Evolutionary conservation across 495 filamentous ascomycete species (phyloP).

Genomic region (Trichoderma gamsii): DNA sequence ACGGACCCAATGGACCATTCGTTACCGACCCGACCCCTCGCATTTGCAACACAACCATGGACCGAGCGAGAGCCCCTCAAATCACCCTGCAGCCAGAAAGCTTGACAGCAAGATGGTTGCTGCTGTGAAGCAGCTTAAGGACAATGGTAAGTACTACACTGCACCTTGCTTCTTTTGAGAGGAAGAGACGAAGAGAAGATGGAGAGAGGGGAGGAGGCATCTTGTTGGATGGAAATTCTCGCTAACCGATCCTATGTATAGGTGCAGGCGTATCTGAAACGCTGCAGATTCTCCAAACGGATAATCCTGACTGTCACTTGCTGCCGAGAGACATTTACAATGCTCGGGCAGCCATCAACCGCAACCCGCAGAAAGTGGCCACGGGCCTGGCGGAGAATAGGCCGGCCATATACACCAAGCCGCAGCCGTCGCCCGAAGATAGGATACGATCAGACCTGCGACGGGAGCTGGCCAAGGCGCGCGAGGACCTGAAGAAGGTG

Average conservation of each 20-base stretch:
- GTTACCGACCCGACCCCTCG: slow-evolving; percentile 44
- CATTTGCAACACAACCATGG: slow-evolving; percentile 51
- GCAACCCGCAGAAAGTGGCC: slow-evolving; percentile 50
- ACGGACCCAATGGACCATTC: slow-evolving; percentile 50
- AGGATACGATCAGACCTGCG: slow-evolving; percentile 49
- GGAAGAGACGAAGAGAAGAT: slow-evolving; percentile 38
- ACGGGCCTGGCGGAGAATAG: slow-evolving; percentile 45
- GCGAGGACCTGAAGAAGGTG: slow-evolving; percentile 43
- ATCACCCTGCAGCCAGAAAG: slow-evolving; percentile 51
- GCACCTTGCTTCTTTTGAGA: not conserved
- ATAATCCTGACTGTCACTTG: slow-evolving; percentile 47
- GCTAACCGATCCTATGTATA: slow-evolving; percentile 38
- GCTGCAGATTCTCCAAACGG: slow-evolving; percentile 49
- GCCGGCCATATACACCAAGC: slow-evolving; percentile 52
- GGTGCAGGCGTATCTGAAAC: slow-evolving; percentile 51
- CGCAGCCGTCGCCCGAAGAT: slow-evolving; percentile 49
- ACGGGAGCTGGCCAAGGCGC: slow-evolving; percentile 42
- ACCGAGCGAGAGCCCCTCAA: slow-evolving; percentile 49
- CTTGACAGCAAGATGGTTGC: slow-evolving; percentile 53
- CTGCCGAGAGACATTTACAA: slow-evolving; percentile 54
- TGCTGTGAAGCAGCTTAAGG: slow-evolving; percentile 50
- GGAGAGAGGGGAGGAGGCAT: slow-evolving; percentile 49
- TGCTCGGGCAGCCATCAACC: slow-evolving; percentile 51
- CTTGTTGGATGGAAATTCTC: slow-evolving; percentile 48
- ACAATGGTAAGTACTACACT: slow-evolving; percentile 40